Conservation (phyloP, 1,284 basidiomycete species). For the Fomitopsis pinicola region DNA sequence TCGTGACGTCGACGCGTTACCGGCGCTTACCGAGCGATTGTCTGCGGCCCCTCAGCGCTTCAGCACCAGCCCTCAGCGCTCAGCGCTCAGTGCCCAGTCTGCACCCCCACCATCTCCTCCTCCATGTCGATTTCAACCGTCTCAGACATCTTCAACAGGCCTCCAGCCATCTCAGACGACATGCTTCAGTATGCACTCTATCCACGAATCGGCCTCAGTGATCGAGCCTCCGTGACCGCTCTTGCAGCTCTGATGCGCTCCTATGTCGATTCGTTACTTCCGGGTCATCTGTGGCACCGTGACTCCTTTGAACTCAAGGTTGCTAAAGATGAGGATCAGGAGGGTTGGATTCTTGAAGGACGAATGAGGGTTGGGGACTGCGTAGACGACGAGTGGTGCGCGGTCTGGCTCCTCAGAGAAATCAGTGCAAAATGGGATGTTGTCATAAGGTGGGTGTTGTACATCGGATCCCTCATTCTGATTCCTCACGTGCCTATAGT, state of each 20-base stretch:
- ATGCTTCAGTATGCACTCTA: conserved; percentile 75
- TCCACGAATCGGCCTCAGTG: conserved; percentile 45
- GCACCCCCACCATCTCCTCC: neutral
- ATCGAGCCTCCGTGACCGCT: conserved; percentile 59
- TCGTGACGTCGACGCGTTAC: conserved; percentile 6
- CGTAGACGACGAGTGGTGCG: conserved; percentile 95
- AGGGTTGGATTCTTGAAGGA: conserved; percentile 62
- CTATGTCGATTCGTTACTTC: conserved; percentile 55
- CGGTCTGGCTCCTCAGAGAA: conserved; percentile 82
- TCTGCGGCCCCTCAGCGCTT: neutral
- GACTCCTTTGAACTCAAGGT: conserved; percentile 84
- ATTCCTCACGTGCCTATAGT: conserved; percentile 33
- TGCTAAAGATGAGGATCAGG: conserved; percentile 39
- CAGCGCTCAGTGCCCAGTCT: no score
- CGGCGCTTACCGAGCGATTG: neutral
- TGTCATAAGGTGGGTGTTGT: conserved; percentile 56
- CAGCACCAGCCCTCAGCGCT: no score
- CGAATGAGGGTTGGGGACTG: conserved; percentile 88
- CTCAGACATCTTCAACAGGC: conserved; percentile 60
- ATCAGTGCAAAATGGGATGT: conserved; percentile 76
- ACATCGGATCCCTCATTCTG: neutral
- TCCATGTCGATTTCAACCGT: conserved; percentile 5
- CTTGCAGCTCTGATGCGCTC: conserved; percentile 66
- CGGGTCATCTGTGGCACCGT: conserved; percentile 82
- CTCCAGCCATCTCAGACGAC: conserved; percentile 80